These are phyloP conservation scores for Cyclocybe cylindracea DNA, from an alignment of 768 basidiomycete species.

Conservation along the genomic window DNA sequence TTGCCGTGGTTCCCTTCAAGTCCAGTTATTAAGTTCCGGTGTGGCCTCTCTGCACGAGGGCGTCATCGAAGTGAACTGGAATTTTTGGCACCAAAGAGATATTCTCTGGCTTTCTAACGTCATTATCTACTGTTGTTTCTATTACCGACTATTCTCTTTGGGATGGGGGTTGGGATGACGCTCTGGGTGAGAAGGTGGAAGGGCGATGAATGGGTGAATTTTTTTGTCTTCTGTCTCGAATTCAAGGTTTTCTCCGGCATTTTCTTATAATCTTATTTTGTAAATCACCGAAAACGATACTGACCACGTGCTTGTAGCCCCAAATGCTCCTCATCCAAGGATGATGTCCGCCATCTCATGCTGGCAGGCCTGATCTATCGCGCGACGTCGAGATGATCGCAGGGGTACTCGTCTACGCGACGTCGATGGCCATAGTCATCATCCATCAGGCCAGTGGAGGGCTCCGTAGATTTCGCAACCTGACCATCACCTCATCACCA, in stretches of 20 bases:
- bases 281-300: not conserved
- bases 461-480: conserved; percentile 7
- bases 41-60: too few species aligned
- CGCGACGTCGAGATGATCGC: conserved; percentile 87
- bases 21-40: too few species aligned
- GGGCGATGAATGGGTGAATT: conserved; percentile 15
- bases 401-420: conserved; percentile 78
- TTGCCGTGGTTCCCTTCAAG: too few species aligned
- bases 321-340: conserved; percentile 64
- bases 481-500: conserved; percentile 1
- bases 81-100: too few species aligned
- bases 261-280: not conserved
- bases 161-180: conserved; percentile 61
- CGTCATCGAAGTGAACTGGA: too few species aligned
- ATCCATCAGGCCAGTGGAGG: conserved; percentile 27
- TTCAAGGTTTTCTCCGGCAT: conserved; percentile 1
- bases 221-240: conserved; percentile 1
- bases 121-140: too few species aligned
- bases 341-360: conserved; percentile 79
- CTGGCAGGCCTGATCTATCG: conserved; percentile 84
- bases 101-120: too few species aligned
- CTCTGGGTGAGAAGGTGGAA: conserved; percentile 35
- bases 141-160: too few species aligned
- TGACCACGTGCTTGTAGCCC: conserved; percentile 25
- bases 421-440: conserved; percentile 27